A percentile compares a stretch with the other conserved stretches of the same genome.
These are phyloP conservation scores for Penicillium hordei DNA, from an alignment of 2,329 filamentous ascomycete species.

Conservation along the genomic window DNA sequence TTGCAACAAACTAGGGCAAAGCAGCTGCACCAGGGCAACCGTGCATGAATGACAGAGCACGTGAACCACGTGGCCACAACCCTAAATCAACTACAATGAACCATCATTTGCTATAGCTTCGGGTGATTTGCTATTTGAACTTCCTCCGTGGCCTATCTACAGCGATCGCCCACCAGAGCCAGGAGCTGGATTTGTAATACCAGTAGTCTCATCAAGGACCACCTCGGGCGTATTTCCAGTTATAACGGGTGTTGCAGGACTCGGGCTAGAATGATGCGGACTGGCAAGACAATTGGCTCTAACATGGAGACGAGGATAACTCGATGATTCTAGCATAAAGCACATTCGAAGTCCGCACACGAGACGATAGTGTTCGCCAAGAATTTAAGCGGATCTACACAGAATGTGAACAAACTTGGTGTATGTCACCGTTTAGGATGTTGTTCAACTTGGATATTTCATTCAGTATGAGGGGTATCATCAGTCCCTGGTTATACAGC, in stretches of 20 bases:
- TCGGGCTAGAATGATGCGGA: constrained; percentile 23
- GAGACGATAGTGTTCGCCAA: neutral
- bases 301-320: constrained; percentile 25
- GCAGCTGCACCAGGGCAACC: neutral
- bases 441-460: neutral
- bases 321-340: constrained; percentile 14
- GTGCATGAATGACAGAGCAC: neutral
- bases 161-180: neutral
- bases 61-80: neutral
- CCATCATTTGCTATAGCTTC: neutral
- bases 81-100: neutral
- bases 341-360: neutral
- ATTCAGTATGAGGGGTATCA: no score
- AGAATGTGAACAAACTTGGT: neutral
- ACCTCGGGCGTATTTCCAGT: constrained; percentile 26
- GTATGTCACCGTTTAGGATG: no score
- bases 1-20: neutral
- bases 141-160: no score
- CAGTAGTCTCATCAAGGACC: constrained; percentile 24
- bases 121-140: neutral
- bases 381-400: neutral
- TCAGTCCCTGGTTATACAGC: no score
- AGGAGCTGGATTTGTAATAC: constrained; percentile 9
- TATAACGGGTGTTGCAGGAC: constrained; percentile 23
- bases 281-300: constrained; percentile 17